Percentiles rank a stretch among this genome's conserved stretches.
phyloP scores from a whole-genome alignment of 257 asterid genomes.

The Sherardia arvensis region DNA sequence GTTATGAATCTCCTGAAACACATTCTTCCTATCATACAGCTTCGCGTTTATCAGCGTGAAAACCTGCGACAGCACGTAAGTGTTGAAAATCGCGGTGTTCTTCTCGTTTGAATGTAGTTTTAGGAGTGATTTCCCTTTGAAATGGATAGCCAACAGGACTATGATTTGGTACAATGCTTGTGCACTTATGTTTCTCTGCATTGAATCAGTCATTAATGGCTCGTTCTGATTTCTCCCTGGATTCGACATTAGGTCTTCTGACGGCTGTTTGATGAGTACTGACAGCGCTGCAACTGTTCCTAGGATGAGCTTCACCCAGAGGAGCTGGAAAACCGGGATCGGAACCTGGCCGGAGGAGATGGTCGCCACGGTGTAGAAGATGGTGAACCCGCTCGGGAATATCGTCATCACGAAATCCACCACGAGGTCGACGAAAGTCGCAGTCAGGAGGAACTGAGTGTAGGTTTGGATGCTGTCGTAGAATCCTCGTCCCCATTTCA shows the following conservation, averaged over 20 bases:
- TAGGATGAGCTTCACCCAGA: constrained; percentile 17
- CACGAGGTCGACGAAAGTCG: constrained; percentile 15
- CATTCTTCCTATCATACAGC: neutral
- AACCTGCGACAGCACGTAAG: constrained; percentile 21
- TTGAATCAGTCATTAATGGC: neutral
- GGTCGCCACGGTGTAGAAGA: neutral
- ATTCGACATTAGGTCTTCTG: constrained; percentile 7
- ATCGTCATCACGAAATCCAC: constrained; percentile 12
- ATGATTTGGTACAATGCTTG: constrained; percentile 9
- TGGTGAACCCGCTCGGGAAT: constrained; percentile 4
- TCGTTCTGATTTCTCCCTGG: neutral
- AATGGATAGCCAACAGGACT: constrained; percentile 11
- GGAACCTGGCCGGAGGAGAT: constrained; percentile 16
- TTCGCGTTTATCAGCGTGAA: constrained; percentile 8
- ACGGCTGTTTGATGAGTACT: constrained; percentile 10
- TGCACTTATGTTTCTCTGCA: constrained; percentile 2
- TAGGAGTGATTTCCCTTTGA: constrained; percentile 13
- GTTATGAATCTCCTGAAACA: constrained; percentile 12
- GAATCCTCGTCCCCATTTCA: constrained; percentile 23
- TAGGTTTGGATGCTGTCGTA: constrained; percentile 12
- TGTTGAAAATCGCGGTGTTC: constrained; percentile 10
- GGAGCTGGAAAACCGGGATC: constrained; percentile 15
- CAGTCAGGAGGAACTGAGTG: constrained; percentile 16
- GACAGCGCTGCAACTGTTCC: constrained; percentile 9
- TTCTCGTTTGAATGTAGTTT: constrained; percentile 9